A percentile compares a stretch with the other conserved stretches of the same genome.
Conservation (phyloP, 2,329 filamentous ascomycete species). For the Ophiostoma pallidulum region DNA sequence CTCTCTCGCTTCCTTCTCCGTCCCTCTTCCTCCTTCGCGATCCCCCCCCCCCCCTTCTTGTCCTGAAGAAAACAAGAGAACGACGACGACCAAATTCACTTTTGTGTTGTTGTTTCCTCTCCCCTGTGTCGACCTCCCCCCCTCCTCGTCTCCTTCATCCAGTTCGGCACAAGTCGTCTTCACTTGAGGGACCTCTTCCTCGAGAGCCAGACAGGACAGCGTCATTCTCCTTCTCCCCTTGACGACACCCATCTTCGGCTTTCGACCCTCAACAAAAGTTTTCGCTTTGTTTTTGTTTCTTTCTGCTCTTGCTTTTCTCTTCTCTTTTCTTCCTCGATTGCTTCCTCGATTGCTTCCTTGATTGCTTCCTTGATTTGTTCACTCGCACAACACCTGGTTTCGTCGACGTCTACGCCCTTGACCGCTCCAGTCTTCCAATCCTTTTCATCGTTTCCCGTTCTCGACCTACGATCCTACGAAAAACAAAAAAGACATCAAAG, state of each 20-base stretch:
- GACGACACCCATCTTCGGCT: neutral
- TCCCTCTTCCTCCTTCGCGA: neutral
- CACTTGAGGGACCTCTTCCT: neutral
- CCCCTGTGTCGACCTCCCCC: neutral
- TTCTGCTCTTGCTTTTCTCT: neutral
- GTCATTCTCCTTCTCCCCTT: neutral
- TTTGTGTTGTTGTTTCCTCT: slow-evolving; percentile 26
- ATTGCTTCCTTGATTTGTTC: neutral
- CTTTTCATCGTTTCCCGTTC: too few relatives aligned
- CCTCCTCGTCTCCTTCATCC: neutral
- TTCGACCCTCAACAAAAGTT: neutral
- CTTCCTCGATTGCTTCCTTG: neutral
- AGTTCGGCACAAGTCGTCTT: neutral
- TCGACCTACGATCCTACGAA: neutral
- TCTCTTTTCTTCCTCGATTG: neutral
- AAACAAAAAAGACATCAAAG: too few relatives aligned
- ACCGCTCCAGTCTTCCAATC: too few relatives aligned
- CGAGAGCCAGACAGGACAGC: neutral
- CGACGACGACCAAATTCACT: slow-evolving; percentile 29
- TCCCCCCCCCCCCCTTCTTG: neutral
- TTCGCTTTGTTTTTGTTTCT: neutral
- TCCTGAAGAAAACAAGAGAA: neutral
- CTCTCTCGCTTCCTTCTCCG: slow-evolving; percentile 1
- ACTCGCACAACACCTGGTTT: too few relatives aligned
- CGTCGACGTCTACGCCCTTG: too few relatives aligned